Percentiles rank a stretch among this genome's conserved stretches.
Evolutionary conservation across 768 basidiomycete genomes (phyloP).

Genomic region (Naematelia aurantialba): DNA sequence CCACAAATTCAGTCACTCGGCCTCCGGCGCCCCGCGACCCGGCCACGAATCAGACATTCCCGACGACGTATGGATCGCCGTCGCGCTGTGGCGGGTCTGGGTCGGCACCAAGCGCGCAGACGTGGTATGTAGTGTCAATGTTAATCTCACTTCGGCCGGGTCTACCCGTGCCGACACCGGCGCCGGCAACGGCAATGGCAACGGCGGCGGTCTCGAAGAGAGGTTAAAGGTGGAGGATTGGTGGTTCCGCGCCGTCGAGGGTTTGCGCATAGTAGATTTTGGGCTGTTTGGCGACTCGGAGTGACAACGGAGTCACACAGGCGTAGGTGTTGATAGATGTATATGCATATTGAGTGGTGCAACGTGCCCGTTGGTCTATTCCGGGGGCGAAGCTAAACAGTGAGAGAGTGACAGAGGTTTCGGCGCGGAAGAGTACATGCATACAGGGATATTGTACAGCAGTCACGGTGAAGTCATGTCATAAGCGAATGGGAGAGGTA

Average conservation of each 20-base stretch:
- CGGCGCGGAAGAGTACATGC: too few relatives aligned
- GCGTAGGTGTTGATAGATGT: not conserved
- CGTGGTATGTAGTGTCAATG: conserved; percentile 77
- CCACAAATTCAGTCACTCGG: conserved; percentile 61
- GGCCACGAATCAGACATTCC: conserved; percentile 49
- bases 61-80: conserved; percentile 70
- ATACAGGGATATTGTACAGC: not conserved
- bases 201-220: conserved; percentile 52
- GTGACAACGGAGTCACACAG: conserved; percentile 3
- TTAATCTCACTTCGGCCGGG: conserved; percentile 55
- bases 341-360: not conserved
- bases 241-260: conserved; percentile 60
- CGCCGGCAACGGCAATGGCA: not conserved
- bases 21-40: conserved; percentile 53
- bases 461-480: not conserved
- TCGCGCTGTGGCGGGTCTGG: conserved; percentile 76
- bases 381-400: too few relatives aligned
- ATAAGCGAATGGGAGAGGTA: not conserved
- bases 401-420: too few relatives aligned
- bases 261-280: conserved; percentile 66
- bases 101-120: conserved; percentile 62
- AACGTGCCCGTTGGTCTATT: too few relatives aligned
- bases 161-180: too few relatives aligned
- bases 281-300: conserved; percentile 59
- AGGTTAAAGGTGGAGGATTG: conserved; percentile 51